These are phyloP conservation scores for Botryosphaeria dothidea DNA, from an alignment of 2,329 filamentous ascomycete genomes.

Conservation along the genomic window DNA sequence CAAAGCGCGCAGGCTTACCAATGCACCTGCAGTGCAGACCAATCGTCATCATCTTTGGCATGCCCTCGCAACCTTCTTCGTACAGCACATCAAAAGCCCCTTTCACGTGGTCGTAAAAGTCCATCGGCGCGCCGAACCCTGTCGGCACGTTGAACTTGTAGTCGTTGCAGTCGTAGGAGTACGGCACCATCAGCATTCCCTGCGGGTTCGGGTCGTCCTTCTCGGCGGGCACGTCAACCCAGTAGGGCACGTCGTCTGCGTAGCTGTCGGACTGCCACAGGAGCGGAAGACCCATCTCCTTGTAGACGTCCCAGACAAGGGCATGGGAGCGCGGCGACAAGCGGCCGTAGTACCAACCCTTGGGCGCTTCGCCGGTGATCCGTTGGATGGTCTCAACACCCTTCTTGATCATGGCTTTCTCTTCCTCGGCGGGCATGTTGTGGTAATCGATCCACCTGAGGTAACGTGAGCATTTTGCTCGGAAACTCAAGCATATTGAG, in stretches of 20 bases:
- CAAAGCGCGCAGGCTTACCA: slow-evolving; percentile 54
- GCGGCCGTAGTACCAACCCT: slow-evolving; percentile 54
- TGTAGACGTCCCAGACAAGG: slow-evolving; percentile 51
- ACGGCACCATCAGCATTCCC: slow-evolving; percentile 57
- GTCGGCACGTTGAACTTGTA: slow-evolving; percentile 48
- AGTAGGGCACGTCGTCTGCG: slow-evolving; percentile 58
- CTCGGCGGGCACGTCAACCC: slow-evolving; percentile 55
- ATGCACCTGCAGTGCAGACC: slow-evolving; percentile 56
- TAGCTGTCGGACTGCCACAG: slow-evolving; percentile 55
- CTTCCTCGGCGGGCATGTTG: slow-evolving; percentile 47
- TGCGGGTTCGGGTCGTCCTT: slow-evolving; percentile 41
- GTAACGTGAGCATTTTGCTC: not conserved
- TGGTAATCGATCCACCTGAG: slow-evolving; percentile 53
- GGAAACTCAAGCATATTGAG: too few relatives aligned
- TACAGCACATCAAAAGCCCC: slow-evolving; percentile 57
- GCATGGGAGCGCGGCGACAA: slow-evolving; percentile 47
- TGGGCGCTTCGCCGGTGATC: slow-evolving; percentile 48
- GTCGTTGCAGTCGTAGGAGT: slow-evolving; percentile 59
- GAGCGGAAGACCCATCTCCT: slow-evolving; percentile 54
- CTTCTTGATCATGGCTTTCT: slow-evolving; percentile 50
- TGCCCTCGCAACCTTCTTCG: slow-evolving; percentile 50
- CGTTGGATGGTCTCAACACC: slow-evolving; percentile 44
- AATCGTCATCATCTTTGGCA: slow-evolving; percentile 61
- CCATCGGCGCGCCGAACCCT: slow-evolving; percentile 48
- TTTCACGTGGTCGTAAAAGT: slow-evolving; percentile 51